Conservation (phyloP, 2,329 filamentous ascomycete genomes). For the Aspergillus sclerotialis region DNA sequence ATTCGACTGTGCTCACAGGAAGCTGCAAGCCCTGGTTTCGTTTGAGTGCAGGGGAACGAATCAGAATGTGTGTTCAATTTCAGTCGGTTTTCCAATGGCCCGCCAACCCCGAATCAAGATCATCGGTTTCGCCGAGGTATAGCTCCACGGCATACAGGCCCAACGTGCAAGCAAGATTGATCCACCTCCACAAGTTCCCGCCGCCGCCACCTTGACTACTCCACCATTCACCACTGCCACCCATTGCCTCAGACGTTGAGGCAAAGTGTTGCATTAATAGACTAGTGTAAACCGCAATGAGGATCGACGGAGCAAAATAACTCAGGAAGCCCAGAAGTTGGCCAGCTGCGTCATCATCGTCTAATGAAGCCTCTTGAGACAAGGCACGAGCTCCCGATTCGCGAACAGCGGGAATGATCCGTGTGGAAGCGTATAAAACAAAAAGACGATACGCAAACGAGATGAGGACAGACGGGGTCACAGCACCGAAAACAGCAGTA, state of each 20-base stretch:
- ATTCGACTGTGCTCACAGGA: no score
- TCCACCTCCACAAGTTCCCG: conserved; percentile 86
- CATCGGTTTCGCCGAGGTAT: conserved; percentile 65
- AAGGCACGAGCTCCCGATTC: conserved; percentile 78
- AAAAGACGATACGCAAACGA: conserved; percentile 89
- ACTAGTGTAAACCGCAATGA: conserved; percentile 95
- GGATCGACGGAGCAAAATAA: conserved; percentile 90
- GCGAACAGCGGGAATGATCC: conserved; percentile 89
- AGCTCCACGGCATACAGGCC: conserved; percentile 82
- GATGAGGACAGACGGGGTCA: conserved; percentile 92
- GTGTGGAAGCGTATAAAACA: conserved; percentile 89
- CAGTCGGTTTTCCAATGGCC: conserved; percentile 93
- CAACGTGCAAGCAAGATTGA: conserved; percentile 87
- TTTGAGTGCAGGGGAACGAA: no score
- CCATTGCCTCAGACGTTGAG: conserved; percentile 54
- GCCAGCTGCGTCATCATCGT: conserved; percentile 76
- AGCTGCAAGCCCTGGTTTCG: no score
- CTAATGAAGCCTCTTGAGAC: conserved; percentile 75
- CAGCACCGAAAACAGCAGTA: conserved; percentile 86
- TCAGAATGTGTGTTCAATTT: conserved; percentile 27
- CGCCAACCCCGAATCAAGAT: conserved; percentile 64
- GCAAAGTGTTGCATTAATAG: conserved; percentile 93
- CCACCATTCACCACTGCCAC: conserved; percentile 68
- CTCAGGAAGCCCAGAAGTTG: conserved; percentile 75
- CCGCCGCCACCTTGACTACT: conserved; percentile 75